Percentiles rank a stretch among this genome's conserved stretches.
These are phyloP conservation scores for Salmacisia buchloeana DNA, from an alignment of 1,284 basidiomycete species.

Conservation along the genomic window DNA sequence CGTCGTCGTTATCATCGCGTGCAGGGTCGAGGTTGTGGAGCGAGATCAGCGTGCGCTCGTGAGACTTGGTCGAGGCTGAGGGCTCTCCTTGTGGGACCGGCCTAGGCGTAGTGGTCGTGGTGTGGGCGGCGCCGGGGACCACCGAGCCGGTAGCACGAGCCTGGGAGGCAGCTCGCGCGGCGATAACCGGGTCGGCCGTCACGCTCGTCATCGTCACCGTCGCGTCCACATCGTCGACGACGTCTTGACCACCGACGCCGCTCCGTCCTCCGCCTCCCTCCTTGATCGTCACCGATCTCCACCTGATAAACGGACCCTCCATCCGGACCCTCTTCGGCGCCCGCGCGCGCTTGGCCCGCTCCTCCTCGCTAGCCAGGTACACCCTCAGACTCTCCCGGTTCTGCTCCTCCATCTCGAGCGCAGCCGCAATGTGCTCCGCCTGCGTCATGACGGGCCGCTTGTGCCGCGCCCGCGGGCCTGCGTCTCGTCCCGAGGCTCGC, in stretches of 20 bases:
- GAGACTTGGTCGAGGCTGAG: neutral
- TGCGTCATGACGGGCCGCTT: slow-evolving; percentile 58
- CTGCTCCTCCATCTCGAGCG: slow-evolving; percentile 75
- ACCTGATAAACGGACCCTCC: slow-evolving; percentile 67
- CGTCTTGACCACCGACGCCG: neutral
- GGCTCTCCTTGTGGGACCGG: too few species aligned
- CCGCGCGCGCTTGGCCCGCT: slow-evolving; percentile 66
- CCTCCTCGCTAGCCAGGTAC: slow-evolving; percentile 72
- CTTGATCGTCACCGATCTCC: slow-evolving; percentile 59
- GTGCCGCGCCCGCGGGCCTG: neutral
- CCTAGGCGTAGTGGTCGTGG: neutral
- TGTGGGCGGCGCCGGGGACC: slow-evolving; percentile 3
- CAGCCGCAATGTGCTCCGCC: slow-evolving; percentile 70
- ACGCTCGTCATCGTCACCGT: too few species aligned
- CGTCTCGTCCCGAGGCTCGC: neutral
- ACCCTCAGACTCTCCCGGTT: slow-evolving; percentile 72
- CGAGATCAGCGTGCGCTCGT: slow-evolving; percentile 3
- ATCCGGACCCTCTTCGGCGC: slow-evolving; percentile 60
- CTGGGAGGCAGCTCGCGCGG: neutral
- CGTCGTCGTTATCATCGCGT: slow-evolving; percentile 21
- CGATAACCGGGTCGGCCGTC: neutral
- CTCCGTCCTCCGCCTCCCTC: neutral
- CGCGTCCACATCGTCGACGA: neutral
- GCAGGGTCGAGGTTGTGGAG: slow-evolving; percentile 35
- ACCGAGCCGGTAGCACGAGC: neutral